These are phyloP conservation scores for Candida multigemmis DNA, from an alignment of 805 yeast genomes.

Conservation along the genomic window DNA sequence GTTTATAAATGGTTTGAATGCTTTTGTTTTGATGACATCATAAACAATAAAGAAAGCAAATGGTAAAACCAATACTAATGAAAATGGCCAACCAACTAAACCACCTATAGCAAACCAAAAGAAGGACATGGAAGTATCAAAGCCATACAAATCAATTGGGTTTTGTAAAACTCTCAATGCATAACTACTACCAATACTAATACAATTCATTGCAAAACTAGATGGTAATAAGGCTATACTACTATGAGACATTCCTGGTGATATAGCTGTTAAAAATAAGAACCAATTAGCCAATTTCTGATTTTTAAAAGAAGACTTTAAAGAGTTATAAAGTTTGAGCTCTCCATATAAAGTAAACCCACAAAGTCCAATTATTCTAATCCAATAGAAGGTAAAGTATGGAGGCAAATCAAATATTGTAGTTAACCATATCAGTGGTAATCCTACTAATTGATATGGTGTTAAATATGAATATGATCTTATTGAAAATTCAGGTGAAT, in stretches of 20 bases:
- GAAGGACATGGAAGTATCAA: too few relatives aligned
- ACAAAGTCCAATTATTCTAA: conserved; percentile 34
- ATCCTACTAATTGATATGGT: conserved; percentile 31
- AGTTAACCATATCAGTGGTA: conserved; percentile 10
- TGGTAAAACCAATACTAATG: conserved; percentile 56
- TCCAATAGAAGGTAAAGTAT: conserved; percentile 39
- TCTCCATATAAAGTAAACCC: conserved; percentile 43
- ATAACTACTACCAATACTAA: conserved; percentile 34
- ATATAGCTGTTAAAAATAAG: conserved; percentile 47
- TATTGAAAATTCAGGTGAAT: conserved; percentile 82
- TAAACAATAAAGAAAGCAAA: conserved; percentile 28
- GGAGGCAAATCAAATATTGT: conserved; percentile 9
- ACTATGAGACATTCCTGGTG: conserved; percentile 86
- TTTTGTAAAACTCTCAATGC: conserved; percentile 14
- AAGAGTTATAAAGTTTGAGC: conserved; percentile 34
- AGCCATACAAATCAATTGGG: conserved; percentile 3
- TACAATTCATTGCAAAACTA: conserved; percentile 51
- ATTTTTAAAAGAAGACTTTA: conserved; percentile 23
- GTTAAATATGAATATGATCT: conserved; percentile 75
- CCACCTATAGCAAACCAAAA: conserved; percentile 57
- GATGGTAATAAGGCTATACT: conserved; percentile 82
- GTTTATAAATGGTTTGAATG: conserved; percentile 1
- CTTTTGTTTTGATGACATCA: not conserved
- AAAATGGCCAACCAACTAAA: conserved; percentile 87
- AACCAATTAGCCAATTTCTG: conserved; percentile 46